Evolutionary conservation across 2,329 filamentous ascomycete species (phyloP).

Genomic region (Trichophyton mentagrophytes): DNA sequence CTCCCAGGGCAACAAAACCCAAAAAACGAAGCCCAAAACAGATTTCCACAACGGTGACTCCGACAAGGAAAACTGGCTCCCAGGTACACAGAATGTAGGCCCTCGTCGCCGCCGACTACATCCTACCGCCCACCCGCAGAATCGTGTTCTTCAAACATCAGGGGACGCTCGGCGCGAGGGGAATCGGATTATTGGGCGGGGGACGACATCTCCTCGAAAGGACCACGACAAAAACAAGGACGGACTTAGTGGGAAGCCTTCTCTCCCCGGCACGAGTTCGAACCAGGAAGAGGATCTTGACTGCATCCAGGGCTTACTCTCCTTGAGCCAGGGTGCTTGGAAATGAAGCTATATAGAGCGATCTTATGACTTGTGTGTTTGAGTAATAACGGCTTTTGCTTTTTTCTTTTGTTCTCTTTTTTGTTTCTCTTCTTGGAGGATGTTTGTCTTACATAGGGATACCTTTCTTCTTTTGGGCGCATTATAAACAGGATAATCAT

Average conservation of each 20-base stretch:
- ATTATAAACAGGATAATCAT: background rate
- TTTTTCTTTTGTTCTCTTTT: background rate
- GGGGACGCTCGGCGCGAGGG: constrained; percentile 8
- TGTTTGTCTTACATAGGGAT: background rate
- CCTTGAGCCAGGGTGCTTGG: constrained; percentile 88
- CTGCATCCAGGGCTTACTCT: constrained; percentile 77
- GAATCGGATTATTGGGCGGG: background rate
- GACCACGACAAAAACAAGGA: background rate
- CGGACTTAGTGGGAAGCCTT: background rate
- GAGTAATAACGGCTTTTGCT: background rate
- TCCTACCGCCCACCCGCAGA: constrained; percentile 13
- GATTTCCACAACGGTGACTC: constrained; percentile 52
- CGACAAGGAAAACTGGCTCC: constrained; percentile 86
- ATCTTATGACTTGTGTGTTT: background rate
- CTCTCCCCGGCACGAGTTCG: background rate
- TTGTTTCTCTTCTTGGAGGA: background rate
- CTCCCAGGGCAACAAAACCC: background rate
- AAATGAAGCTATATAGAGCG: constrained; percentile 30
- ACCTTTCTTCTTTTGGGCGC: background rate
- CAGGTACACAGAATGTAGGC: constrained; percentile 32
- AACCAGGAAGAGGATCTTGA: constrained; percentile 72
- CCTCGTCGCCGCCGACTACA: constrained; percentile 26
- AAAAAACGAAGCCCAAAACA: background rate
- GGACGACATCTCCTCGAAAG: background rate
- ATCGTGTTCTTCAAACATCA: constrained; percentile 5